Conservation (phyloP, 352 stramenopile genomes). For the Saprolegnia diclina region DNA sequence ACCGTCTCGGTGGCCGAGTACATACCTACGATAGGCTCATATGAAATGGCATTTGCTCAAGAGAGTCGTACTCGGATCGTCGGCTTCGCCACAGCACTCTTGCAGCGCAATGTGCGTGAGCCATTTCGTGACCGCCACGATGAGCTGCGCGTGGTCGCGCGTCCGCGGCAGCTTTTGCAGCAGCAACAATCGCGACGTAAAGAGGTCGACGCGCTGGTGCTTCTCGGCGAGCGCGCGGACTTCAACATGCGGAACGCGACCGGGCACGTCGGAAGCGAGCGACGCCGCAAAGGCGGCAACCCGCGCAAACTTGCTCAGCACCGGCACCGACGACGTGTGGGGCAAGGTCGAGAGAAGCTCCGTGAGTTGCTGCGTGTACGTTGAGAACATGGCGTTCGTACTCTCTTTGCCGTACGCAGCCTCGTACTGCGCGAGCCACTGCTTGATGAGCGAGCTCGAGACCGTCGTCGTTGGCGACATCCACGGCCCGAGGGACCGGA, state of each 20-base stretch:
- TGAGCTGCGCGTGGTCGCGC: slow-evolving; percentile 37
- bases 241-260: slow-evolving; percentile 52
- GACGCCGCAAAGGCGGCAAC: slow-evolving; percentile 47
- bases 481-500: slow-evolving; percentile 10
- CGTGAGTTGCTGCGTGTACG: slow-evolving; percentile 57
- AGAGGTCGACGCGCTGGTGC: slow-evolving; percentile 37
- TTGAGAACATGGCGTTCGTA: slow-evolving; percentile 52
- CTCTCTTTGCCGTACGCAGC: slow-evolving; percentile 61
- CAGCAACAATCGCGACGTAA: slow-evolving; percentile 47
- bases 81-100: slow-evolving; percentile 58
- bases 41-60: background rate
- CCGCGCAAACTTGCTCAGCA: slow-evolving; percentile 43
- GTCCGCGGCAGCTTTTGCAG: slow-evolving; percentile 67
- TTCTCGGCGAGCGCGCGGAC: slow-evolving; percentile 38
- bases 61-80: slow-evolving; percentile 47
- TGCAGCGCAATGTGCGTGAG: slow-evolving; percentile 60
- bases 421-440: slow-evolving; percentile 17
- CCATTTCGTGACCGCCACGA: slow-evolving; percentile 44
- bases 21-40: slow-evolving; percentile 29
- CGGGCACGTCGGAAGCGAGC: slow-evolving; percentile 32
- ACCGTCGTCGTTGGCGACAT: slow-evolving; percentile 2
- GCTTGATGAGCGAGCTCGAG: background rate
- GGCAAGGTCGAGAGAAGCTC: slow-evolving; percentile 60
- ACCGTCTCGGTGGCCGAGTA: slow-evolving; percentile 56
- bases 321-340: slow-evolving; percentile 42